Evolutionary conservation across 2,329 filamentous ascomycete species (phyloP).

Genomic region (Cercospora janseana): DNA sequence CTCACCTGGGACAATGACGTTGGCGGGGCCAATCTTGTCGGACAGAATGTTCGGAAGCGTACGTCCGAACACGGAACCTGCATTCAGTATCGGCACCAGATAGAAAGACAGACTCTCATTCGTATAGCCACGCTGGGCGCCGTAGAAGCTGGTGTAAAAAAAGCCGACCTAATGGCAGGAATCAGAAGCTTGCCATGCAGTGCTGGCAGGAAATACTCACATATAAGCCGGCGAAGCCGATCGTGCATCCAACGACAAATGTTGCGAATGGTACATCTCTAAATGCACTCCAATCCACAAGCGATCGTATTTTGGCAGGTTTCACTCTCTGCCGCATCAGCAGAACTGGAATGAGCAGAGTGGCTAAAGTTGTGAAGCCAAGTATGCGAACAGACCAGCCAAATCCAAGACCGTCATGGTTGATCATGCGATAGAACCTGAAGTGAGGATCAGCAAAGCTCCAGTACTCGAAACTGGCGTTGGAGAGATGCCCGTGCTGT

Average conservation of each 20-base stretch:
- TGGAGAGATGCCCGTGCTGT: too few relatives aligned
- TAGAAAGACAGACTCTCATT: slow-evolving; percentile 42
- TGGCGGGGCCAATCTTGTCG: slow-evolving; percentile 42
- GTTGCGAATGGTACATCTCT: slow-evolving; percentile 41
- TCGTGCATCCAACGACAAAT: slow-evolving; percentile 37
- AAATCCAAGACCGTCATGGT: slow-evolving; percentile 32
- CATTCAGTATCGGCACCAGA: slow-evolving; percentile 45
- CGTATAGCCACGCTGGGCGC: slow-evolving; percentile 35
- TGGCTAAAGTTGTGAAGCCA: slow-evolving; percentile 37
- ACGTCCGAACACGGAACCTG: slow-evolving; percentile 43
- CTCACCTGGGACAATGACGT: slow-evolving; percentile 37
- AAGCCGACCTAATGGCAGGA: slow-evolving; percentile 22
- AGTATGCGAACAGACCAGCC: slow-evolving; percentile 35
- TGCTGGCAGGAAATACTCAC: slow-evolving; percentile 26
- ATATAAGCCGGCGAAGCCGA: slow-evolving; percentile 45
- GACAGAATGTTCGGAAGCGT: slow-evolving; percentile 41
- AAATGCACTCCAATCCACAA: slow-evolving; percentile 44
- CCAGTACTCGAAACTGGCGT: too few relatives aligned
- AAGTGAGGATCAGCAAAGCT: too few relatives aligned
- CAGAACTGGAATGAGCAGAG: slow-evolving; percentile 33
- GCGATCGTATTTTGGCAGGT: slow-evolving; percentile 37
- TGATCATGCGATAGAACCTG: slow-evolving; percentile 36
- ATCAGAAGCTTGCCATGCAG: not conserved
- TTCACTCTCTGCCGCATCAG: slow-evolving; percentile 40
- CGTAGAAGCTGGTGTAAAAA: slow-evolving; percentile 45